Base-by-base conservation (phyloP, 2,329 filamentous ascomycete species). In the Botrytis porri region DNA sequence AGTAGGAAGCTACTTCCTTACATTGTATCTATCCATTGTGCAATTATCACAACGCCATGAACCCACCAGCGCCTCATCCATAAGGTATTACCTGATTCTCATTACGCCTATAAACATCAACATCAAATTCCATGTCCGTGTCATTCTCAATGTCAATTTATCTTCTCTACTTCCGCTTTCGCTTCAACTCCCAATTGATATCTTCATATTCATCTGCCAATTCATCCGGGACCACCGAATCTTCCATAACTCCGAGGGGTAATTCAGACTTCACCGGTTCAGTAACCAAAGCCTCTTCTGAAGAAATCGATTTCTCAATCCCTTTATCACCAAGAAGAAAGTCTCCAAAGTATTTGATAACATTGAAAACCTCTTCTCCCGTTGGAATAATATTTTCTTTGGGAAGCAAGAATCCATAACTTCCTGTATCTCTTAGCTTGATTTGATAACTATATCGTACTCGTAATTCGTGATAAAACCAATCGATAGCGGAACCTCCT, bases 351-450 rank as follows among this genome's bases (percentile, higher is more conserved):
- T 95, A 95, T 80, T 95, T 88, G 75, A 97, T 86, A 0, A 94
- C 93, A 77, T 92, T 91, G 76, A 95, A 90, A 59, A 95, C 88
- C 82, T 99, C 96, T 81, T 95, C 90, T 14, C 96, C 95, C 0
- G 93, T 96, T 0, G 95, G 94, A 3, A 97, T 85, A 74, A 98
- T 98, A 74, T 97, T 88, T 73, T 96, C 92, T 73, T 88, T 91
- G 0, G 96, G 96, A 6, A 98, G 84, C 65, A 99, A 84, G 81
- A 98, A 99, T 0, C 96, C 96, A 81, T 98, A 98, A 81, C 90
- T 96, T 16, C 96, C 96, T 0, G 93, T 96, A 81, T 99, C 96
- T 66, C 96, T 87, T 41, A 99, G 85, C 84, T 98, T 98, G 83
- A 96, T 92, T 85, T 98, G 96, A 81, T 97, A 98, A 73, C 94